phyloP scores from a whole-genome alignment of 2,329 filamentous ascomycete species.

The Stachybotrys chlorohalonatus region DNA sequence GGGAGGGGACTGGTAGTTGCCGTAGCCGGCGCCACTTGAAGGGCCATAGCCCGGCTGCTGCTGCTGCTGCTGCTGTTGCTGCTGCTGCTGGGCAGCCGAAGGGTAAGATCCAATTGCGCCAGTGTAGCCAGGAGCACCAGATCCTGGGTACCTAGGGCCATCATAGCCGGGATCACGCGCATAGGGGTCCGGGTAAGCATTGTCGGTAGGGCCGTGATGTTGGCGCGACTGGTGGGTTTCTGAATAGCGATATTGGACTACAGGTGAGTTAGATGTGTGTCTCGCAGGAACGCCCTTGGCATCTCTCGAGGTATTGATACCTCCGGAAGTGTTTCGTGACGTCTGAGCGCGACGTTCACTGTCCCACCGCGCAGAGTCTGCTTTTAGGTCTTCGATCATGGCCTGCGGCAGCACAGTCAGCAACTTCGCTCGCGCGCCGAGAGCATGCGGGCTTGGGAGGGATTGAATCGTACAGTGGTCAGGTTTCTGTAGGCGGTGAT shows the following conservation, averaged over 20 bases:
- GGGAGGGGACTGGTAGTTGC: conserved; percentile 21
- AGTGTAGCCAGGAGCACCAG: conserved; percentile 38
- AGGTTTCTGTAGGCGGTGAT: conserved; percentile 73
- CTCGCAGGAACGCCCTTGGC: conserved; percentile 36
- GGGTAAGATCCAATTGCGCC: conserved; percentile 30
- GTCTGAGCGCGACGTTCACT: conserved; percentile 49
- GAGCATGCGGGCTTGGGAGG: not conserved
- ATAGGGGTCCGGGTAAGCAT: conserved; percentile 25
- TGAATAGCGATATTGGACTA: conserved; percentile 49
- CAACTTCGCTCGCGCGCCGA: conserved; percentile 6
- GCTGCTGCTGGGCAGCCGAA: conserved; percentile 8
- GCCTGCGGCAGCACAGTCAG: conserved; percentile 29
- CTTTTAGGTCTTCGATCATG: conserved; percentile 55
- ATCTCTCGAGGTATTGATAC: conserved; percentile 47
- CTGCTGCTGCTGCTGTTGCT: not conserved
- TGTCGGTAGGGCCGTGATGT: conserved; percentile 36
- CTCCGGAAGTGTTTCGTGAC: conserved; percentile 44
- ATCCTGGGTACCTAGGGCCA: conserved; percentile 40
- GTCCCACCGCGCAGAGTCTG: conserved; percentile 53
- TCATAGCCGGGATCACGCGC: conserved; percentile 32
- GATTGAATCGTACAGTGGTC: conserved; percentile 53
- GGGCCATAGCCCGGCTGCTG: conserved; percentile 13
- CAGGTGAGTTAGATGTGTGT: conserved; percentile 48
- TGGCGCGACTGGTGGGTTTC: conserved; percentile 40
- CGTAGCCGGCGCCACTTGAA: conserved; percentile 20